Conservation (phyloP, 768 basidiomycete genomes). For the Boletus barrowsii region DNA sequence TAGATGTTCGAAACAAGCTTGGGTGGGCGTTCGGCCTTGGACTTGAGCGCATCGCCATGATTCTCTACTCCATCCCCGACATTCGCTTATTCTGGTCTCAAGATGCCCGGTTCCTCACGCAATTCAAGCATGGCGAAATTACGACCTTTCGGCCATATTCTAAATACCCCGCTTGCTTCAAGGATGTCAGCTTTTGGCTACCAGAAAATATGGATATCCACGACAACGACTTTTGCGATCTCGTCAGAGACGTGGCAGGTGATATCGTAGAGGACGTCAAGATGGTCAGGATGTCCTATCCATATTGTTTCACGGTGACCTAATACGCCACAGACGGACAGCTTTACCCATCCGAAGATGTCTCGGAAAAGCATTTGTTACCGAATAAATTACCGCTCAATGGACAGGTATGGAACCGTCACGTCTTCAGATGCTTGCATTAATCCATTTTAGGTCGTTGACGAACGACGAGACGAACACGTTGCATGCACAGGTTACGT, state of each 20-base stretch:
- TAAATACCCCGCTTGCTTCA: constrained; percentile 88
- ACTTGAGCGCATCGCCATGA: constrained; percentile 96
- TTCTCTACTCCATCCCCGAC: constrained; percentile 94
- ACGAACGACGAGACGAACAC: constrained; percentile 86
- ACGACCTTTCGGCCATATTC: constrained; percentile 87
- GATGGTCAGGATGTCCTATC: constrained; percentile 47
- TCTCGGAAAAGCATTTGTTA: constrained; percentile 78
- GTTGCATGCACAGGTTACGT: constrained; percentile 64
- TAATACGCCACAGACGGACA: constrained; percentile 66
- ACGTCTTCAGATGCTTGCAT: not conserved
- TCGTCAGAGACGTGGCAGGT: constrained; percentile 89
- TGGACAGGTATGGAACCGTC: constrained; percentile 70
- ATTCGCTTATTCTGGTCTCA: constrained; percentile 97
- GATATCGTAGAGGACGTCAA: constrained; percentile 91
- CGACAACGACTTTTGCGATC: constrained; percentile 96
- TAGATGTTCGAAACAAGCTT: constrained; percentile 77
- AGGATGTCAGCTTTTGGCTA: constrained; percentile 95
- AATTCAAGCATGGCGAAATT: constrained; percentile 78
- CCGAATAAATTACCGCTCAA: constrained; percentile 91
- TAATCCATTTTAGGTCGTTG: constrained; percentile 55
- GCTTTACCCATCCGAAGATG: constrained; percentile 88
- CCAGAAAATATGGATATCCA: constrained; percentile 58
- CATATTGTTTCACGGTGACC: not conserved
- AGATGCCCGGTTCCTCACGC: constrained; percentile 82
- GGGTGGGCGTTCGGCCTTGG: constrained; percentile 99